Conservation (phyloP, 192 early-diverging fungal genomes). For the Thoreauomyces humboldtii region DNA sequence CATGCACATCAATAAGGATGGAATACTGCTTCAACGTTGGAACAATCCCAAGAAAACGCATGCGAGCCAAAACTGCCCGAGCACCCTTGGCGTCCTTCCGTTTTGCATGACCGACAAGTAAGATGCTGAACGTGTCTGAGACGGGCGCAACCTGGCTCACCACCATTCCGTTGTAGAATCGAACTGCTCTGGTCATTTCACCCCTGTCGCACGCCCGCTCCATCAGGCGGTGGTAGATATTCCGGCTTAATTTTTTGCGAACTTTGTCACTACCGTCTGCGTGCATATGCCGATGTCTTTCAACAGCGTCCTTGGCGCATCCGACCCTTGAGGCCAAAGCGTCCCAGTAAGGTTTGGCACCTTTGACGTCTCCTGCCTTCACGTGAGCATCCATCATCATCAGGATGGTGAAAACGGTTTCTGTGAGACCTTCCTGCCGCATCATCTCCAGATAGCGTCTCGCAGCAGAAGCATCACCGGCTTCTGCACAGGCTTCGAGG, state of each 20-base stretch:
- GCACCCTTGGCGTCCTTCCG: background rate
- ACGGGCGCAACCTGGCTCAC: background rate
- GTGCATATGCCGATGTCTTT: no score
- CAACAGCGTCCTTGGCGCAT: background rate
- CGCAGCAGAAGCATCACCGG: background rate
- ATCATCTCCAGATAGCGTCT: background rate
- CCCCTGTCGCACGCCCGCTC: background rate
- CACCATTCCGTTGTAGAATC: slow-evolving; percentile 18
- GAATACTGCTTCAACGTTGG: slow-evolving; percentile 16
- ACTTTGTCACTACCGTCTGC: background rate
- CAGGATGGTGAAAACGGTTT: background rate
- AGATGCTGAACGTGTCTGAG: background rate
- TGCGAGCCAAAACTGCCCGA: background rate
- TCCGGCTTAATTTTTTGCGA: background rate
- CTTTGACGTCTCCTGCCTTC: slow-evolving; percentile 3
- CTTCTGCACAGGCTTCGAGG: slow-evolving; percentile 4
- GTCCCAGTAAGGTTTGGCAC: slow-evolving; percentile 7
- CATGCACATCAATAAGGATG: slow-evolving; percentile 15
- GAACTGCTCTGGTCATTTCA: slow-evolving; percentile 4
- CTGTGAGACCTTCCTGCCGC: background rate
- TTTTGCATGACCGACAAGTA: slow-evolving; percentile 5
- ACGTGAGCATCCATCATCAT: slow-evolving; percentile 12
- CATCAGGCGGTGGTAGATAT: slow-evolving; percentile 4
- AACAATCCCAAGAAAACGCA: slow-evolving; percentile 10
- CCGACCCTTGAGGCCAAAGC: background rate